Evolutionary conservation across 2,329 filamentous ascomycete species (phyloP), one percentile per base, ranked within the genome.

Genomic region (Sclerotinia sclerotiorum): DNA sequence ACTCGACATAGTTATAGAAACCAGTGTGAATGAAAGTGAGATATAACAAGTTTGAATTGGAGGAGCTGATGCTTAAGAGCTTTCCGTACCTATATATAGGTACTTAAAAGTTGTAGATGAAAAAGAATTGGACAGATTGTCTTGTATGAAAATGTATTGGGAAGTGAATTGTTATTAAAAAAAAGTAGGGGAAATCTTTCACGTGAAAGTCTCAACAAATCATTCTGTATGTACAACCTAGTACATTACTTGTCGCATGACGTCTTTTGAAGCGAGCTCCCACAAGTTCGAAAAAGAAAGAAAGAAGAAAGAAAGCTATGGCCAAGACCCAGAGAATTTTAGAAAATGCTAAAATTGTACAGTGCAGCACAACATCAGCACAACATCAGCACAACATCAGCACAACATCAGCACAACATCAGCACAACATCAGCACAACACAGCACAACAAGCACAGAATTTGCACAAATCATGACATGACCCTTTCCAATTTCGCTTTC

Each of bases 1-100:
- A 57, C 67, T 74, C 27, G 72, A 70, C 76, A 77, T 77, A 56
- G 48, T 73, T 46, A 21, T 15, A 35, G 52, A 56, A 21, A n/a
- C 27, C 24, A 24, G 15, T 44, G n/a, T 6, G 21, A 21, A 51
- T 8, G n/a, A 7, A 51, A 42, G 44, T 49, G 58, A 39, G 15
- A 58, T 27, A 42, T 39, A 15, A 27, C 4, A 29, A 49, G 13
- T 32, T 15, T 39, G 11, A 32, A 35, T 17, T 1, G 15, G 15
- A 13, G 8, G 32, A 51, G 49, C 3, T 24, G 21, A 61, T 4
- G 13, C 7, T 49, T n/a, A 15, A 54, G 19, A 32, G 35, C 10
- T 61, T 61, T 29, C 5, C 15, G 6, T 24, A 4, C 5, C 1
- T 39, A 15, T 35, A 35, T 27, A 49, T 17, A 11, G n/a, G n/a